Conservation (phyloP, 805 yeast genomes). For the Scheffersomyces coipomensis region DNA sequence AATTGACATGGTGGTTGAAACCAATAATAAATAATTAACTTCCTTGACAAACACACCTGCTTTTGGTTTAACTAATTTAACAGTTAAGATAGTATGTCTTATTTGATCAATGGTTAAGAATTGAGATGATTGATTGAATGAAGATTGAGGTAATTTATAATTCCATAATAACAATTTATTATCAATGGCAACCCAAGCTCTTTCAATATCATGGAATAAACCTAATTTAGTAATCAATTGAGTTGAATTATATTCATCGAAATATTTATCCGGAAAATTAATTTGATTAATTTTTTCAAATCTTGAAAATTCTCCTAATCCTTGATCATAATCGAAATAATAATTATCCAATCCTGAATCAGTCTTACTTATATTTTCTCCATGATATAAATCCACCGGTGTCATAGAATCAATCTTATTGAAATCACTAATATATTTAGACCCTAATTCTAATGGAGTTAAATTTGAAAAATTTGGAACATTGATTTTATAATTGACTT, state of each 20-base stretch:
- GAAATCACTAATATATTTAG: conserved; percentile 59
- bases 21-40: conserved; percentile 68
- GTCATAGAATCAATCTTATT: conserved; percentile 57
- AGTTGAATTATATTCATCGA: conserved; percentile 67
- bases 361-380: conserved; percentile 52
- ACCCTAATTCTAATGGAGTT: conserved; percentile 57
- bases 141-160: conserved; percentile 54
- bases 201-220: conserved; percentile 70
- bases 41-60: conserved; percentile 75
- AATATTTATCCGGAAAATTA: conserved; percentile 77
- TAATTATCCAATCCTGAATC: conserved; percentile 58
- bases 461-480: conserved; percentile 51
- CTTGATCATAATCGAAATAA: conserved; percentile 47
- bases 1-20: conserved; percentile 79
- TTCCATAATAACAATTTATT: conserved; percentile 86
- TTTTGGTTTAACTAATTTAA: conserved; percentile 78
- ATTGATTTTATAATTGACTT: conserved; percentile 42
- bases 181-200: conserved; percentile 86
- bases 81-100: conserved; percentile 72
- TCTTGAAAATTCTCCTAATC: conserved; percentile 60
- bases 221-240: conserved; percentile 78
- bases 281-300: conserved; percentile 70
- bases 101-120: conserved; percentile 82
- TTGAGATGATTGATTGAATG: conserved; percentile 46
- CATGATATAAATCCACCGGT: conserved; percentile 54